phyloP scores from a whole-genome alignment of 2,329 filamentous ascomycete genomes.

The Ophiostoma perfectum region DNA sequence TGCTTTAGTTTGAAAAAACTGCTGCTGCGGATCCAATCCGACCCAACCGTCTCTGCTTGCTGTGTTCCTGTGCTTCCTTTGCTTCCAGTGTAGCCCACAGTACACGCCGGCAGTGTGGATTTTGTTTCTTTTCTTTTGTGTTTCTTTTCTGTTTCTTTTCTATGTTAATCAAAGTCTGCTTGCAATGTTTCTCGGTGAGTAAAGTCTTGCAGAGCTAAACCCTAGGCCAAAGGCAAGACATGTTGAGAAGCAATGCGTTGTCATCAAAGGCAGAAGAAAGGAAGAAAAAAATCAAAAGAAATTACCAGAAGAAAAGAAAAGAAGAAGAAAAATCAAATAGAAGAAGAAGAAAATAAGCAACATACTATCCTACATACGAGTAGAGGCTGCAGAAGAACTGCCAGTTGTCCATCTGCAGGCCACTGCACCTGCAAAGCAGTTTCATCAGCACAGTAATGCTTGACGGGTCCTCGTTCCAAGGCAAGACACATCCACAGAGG shows the following conservation, averaged over 20 bases:
- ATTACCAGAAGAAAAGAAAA: neutral
- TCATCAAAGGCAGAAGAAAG: neutral
- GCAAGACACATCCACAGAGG: neutral
- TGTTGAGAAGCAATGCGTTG: conserved; percentile 7
- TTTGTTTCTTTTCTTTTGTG: neutral
- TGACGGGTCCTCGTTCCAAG: conserved; percentile 6
- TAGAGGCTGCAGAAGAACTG: neutral
- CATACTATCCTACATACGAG: neutral
- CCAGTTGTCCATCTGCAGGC: neutral
- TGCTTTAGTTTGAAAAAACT: neutral
- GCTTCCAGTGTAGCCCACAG: neutral
- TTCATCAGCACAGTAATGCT: conserved; percentile 12
- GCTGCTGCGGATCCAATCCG: neutral
- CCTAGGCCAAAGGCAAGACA: neutral
- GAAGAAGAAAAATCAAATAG: neutral
- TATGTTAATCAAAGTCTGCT: neutral
- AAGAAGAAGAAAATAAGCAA: neutral
- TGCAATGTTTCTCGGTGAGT: neutral
- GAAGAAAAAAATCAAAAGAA: neutral
- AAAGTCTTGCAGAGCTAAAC: neutral
- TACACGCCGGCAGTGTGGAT: neutral
- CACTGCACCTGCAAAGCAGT: neutral
- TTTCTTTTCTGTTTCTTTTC: neutral
- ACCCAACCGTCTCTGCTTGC: neutral
- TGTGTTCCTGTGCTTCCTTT: neutral